Conservation (phyloP, 192 early-diverging fungal genomes). For the Entomortierella beljakovae region DNA sequence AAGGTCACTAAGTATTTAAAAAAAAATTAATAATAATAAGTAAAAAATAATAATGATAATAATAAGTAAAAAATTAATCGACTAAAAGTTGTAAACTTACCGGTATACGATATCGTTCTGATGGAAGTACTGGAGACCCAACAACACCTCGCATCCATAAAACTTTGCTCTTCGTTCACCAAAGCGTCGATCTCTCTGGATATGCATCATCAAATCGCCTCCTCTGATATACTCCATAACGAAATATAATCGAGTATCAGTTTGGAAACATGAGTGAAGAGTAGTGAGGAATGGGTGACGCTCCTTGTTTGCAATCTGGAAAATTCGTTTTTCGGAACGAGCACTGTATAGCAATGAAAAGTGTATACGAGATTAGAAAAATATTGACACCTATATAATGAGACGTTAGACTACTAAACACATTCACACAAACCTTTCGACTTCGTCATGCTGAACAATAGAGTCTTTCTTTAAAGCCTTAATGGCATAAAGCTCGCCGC, state of each 20-base stretch:
- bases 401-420: too few relatives aligned
- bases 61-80: not conserved
- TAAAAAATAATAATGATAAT: not conserved
- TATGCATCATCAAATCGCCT: conserved; percentile 99
- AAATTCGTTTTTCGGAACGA: conserved; percentile 95
- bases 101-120: conserved; percentile 90
- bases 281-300: conserved; percentile 97
- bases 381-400: not conserved
- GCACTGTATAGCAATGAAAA: conserved; percentile 59
- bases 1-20: conserved; percentile 66
- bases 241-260: conserved; percentile 93
- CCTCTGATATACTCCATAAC: conserved; percentile 98
- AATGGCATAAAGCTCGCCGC: conserved; percentile 90
- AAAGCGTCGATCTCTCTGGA: conserved; percentile 86
- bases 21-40: too few relatives aligned
- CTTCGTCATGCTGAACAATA: conserved; percentile 98
- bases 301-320: conserved; percentile 90
- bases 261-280: conserved; percentile 97
- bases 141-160: conserved; percentile 89
- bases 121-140: conserved; percentile 93
- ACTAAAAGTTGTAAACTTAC: conserved; percentile 9
- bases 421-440: conserved; percentile 55
- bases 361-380: not conserved
- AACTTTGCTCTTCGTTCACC: conserved; percentile 89
- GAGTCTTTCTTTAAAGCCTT: conserved; percentile 99